Percentiles rank a stretch among this genome's conserved stretches.
These are phyloP conservation scores for Verticillium zaregamsianum DNA, from an alignment of 2,329 filamentous ascomycete species.

Conservation along the genomic window DNA sequence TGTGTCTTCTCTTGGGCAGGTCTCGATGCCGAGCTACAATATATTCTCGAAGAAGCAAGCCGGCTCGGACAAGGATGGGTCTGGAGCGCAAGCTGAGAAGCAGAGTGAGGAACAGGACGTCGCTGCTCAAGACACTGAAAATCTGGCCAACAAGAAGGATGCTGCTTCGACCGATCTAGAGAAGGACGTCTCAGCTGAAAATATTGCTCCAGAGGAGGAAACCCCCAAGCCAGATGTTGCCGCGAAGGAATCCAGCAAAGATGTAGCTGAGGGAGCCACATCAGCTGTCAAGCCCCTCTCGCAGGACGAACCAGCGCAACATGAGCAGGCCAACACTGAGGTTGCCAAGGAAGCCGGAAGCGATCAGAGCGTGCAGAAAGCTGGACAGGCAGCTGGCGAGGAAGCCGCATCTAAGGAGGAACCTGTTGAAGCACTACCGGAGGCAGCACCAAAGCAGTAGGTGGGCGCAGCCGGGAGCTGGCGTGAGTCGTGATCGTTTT, in stretches of 20 bases:
- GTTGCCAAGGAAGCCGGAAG: not conserved
- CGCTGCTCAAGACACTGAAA: not conserved
- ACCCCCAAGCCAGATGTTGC: not conserved
- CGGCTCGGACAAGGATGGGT: not conserved
- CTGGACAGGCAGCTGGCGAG: not conserved
- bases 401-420: not conserved
- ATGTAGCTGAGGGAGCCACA: not conserved
- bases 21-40: slow-evolving; percentile 26
- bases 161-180: not conserved
- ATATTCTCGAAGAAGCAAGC: slow-evolving; percentile 22
- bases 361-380: not conserved
- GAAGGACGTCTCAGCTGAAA: not conserved
- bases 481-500: not conserved
- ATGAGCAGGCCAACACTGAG: not conserved
- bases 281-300: not conserved
- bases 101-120: not conserved
- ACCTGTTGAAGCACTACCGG: not conserved
- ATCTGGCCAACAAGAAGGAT: not conserved
- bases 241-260: not conserved
- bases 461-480: not conserved
- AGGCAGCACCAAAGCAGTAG: not conserved
- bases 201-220: not conserved
- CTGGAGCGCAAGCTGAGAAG: not conserved
- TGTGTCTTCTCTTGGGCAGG: slow-evolving; percentile 22
- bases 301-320: not conserved